Evolutionary conservation across 1,284 basidiomycete species (phyloP), one percentile per base, ranked within the genome.

Genomic region (Leccinum huronense): DNA sequence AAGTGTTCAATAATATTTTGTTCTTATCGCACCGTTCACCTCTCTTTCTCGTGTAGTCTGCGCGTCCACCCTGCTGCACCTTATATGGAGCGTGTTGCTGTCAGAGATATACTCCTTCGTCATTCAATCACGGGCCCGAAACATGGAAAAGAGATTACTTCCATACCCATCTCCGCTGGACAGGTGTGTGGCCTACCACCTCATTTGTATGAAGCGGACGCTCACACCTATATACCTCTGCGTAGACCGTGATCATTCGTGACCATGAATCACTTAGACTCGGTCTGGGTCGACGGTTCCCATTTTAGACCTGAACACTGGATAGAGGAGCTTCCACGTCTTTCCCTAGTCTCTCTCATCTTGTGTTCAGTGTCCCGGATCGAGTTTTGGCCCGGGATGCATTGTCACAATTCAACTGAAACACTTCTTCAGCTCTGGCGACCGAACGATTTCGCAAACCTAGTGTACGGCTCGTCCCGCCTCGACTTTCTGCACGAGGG

Each of bases 171-270:
- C 53, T 48, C 63, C 30, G 42, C 63, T 30, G 63, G 63, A 31
- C 63, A 65, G 42, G 63, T 65, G 40, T 23, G 53, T 63, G 40
- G 16, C 27, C 13, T 31, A 14, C 6, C 30, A n/a, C 27, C 11
- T n/a, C 19, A 38, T 62, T 27, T 27, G 11, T n/a, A 40, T 38
- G 10, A 55, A n/a, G 11, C 33, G 30, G 16, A 58, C n/a, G 4
- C 9, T 6, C 45, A 19, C 30, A 10, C 14, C 10, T 30, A 30
- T 27, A 16, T 3, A 9, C 10, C 1, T 8, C 3, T 48, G 2
- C 9, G 34, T n/a, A 66, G 65, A 65, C 59, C 23, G 59, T 65
- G 13, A 53, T 66, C 9, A 55, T 66, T 6, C 55, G 65, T 14
- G 34, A 62, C 59, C 0, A 65, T 65, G n/a, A 65, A 65, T n/a